Percentiles rank a stretch among this genome's conserved stretches.
phyloP scores from a whole-genome alignment of 2,329 filamentous ascomycete genomes.

The Ceratocystis alfenasii region DNA sequence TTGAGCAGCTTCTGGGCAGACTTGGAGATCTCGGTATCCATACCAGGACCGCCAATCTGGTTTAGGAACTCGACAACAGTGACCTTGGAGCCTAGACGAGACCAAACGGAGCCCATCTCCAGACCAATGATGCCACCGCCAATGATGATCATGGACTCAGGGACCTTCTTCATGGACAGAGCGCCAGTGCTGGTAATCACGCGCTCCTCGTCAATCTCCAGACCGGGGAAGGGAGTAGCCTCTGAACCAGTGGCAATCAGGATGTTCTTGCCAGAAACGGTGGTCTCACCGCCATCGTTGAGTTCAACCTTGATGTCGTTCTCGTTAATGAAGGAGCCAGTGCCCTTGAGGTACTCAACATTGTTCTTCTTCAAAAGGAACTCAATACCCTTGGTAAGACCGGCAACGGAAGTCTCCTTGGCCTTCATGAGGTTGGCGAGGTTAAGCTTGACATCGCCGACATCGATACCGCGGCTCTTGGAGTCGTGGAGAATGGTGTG shows the following conservation, averaged over 20 bases:
- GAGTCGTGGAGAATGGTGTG: slow-evolving; percentile 95
- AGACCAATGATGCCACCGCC: slow-evolving; percentile 97
- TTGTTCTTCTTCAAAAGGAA: slow-evolving; percentile 99
- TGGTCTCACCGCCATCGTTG: slow-evolving; percentile 81
- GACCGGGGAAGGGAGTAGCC: slow-evolving; percentile 87
- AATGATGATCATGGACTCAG: slow-evolving; percentile 94
- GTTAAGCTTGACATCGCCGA: slow-evolving; percentile 94
- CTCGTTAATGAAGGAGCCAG: slow-evolving; percentile 74
- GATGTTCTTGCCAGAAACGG: slow-evolving; percentile 86
- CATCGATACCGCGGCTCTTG: slow-evolving; percentile 93
- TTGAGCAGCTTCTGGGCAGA: slow-evolving; percentile 78
- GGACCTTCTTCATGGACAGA: slow-evolving; percentile 76
- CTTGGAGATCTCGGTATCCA: slow-evolving; percentile 92
- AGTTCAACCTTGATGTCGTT: slow-evolving; percentile 86
- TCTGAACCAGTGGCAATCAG: slow-evolving; percentile 94
- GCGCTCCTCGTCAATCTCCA: slow-evolving; percentile 94
- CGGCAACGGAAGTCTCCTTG: slow-evolving; percentile 79
- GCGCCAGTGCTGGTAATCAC: slow-evolving; percentile 95
- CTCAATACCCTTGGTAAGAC: slow-evolving; percentile 93
- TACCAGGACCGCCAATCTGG: slow-evolving; percentile 94
- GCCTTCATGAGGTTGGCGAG: slow-evolving; percentile 94
- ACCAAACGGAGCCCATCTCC: slow-evolving; percentile 98
- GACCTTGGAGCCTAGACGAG: slow-evolving; percentile 80
- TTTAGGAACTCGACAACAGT: slow-evolving; percentile 94
- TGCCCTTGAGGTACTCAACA: slow-evolving; percentile 94